A percentile compares a stretch with the other conserved stretches of the same genome.
Conservation (phyloP, 2,329 filamentous ascomycete species). For the Pestalotiopsis sp. region DNA sequence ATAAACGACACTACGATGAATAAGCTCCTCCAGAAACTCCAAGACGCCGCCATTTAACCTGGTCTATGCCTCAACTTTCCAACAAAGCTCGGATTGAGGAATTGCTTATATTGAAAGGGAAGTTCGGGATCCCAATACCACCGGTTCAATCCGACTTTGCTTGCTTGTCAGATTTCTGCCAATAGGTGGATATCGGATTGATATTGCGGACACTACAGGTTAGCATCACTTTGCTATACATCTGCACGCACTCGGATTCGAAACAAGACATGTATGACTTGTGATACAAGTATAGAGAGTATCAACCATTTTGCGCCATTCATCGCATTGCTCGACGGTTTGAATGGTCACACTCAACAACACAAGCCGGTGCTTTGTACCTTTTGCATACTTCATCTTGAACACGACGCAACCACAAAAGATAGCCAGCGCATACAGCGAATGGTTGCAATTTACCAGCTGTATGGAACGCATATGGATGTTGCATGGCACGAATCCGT, state of each 20-base stretch:
- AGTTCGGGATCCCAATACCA: background rate
- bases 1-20: background rate
- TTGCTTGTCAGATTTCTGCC: background rate
- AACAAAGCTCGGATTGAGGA: background rate
- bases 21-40: background rate
- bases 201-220: background rate
- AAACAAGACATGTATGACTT: background rate
- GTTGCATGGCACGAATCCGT: background rate
- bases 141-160: background rate
- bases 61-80: background rate
- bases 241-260: background rate
- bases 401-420: background rate
- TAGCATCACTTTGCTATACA: background rate
- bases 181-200: background rate
- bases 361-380: background rate
- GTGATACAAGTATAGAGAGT: background rate
- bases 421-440: background rate
- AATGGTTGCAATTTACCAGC: constrained; percentile 3
- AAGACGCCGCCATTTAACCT: background rate
- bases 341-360: background rate
- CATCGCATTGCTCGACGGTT: background rate
- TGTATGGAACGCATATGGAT: constrained; percentile 4
- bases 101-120: too few relatives aligned
- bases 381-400: background rate
- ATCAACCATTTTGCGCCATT: background rate